phyloP scores from a whole-genome alignment of 2,329 filamentous ascomycete species.

The Aureobasidium sp. region DNA sequence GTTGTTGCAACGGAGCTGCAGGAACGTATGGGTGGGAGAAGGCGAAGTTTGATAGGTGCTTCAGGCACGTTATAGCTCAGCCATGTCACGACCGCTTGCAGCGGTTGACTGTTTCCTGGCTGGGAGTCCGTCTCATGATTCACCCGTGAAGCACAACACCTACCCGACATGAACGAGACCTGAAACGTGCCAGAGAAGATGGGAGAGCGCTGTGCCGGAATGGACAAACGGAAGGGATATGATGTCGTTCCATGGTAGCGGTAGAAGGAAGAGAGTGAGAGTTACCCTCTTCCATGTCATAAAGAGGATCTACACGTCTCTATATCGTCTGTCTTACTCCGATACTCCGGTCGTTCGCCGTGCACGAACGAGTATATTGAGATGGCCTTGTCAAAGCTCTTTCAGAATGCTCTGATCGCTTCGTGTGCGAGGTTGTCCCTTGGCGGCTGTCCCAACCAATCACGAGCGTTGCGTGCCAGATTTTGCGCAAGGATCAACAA shows the following conservation, averaged over 20 bases:
- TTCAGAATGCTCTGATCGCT: neutral
- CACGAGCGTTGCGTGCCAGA: neutral
- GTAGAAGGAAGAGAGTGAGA: neutral
- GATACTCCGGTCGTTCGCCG: conserved; percentile 6
- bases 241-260: neutral
- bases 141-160: neutral
- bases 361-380: conserved; percentile 1
- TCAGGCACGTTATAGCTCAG: neutral
- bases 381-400: conserved; percentile 8
- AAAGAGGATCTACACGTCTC: neutral
- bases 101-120: conserved; percentile 3
- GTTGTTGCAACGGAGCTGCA: conserved; percentile 4
- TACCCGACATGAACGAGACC: neutral
- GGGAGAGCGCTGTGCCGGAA: neutral
- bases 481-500: conserved; percentile 10
- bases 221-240: conserved; percentile 1
- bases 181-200: neutral
- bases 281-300: neutral
- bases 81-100: conserved; percentile 1
- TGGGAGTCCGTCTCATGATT: neutral
- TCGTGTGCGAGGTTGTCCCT: neutral
- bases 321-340: conserved; percentile 7
- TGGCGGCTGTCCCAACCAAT: conserved; percentile 4
- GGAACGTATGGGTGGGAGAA: neutral
- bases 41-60: conserved; percentile 5